Percentiles rank a stretch among this genome's conserved stretches.
These are phyloP conservation scores for Urtica urens DNA, from an alignment of 306 rosid genomes.

Conservation along the genomic window DNA sequence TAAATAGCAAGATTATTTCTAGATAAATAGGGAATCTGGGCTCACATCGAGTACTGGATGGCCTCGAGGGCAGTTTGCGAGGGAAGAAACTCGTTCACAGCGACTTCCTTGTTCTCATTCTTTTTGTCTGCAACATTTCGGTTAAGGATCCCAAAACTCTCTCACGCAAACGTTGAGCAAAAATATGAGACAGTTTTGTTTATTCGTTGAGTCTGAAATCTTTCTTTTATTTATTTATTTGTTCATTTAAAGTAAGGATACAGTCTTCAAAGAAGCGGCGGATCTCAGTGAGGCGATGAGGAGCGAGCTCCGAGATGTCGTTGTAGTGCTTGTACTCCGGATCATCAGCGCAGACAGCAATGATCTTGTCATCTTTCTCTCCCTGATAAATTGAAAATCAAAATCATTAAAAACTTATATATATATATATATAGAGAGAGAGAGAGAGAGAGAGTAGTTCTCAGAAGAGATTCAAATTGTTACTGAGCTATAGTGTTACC, in stretches of 20 bases:
- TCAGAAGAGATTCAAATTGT: neutral
- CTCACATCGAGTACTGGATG: constrained; percentile 80
- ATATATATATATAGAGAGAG: neutral
- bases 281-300: constrained; percentile 90
- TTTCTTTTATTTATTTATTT: no score
- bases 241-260: no score
- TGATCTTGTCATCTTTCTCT: constrained; percentile 94
- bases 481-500: constrained; percentile 31
- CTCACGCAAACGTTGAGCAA: neutral
- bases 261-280: constrained; percentile 97
- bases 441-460: neutral
- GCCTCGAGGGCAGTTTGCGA: constrained; percentile 61
- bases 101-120: constrained; percentile 96
- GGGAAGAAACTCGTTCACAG: constrained; percentile 80
- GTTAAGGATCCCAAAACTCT: constrained; percentile 19
- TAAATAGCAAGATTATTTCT: neutral
- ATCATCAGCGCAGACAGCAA: constrained; percentile 97
- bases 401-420: no score
- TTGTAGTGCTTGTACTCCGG: constrained; percentile 81
- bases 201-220: no score
- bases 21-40: neutral
- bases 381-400: constrained; percentile 37
- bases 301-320: constrained; percentile 68
- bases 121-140: constrained; percentile 55
- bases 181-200: no score